Evolutionary conservation across 352 stramenopile species (phyloP), one percentile per base, ranked within the genome.

Genomic region (Pythium rhizo-oryzae): DNA sequence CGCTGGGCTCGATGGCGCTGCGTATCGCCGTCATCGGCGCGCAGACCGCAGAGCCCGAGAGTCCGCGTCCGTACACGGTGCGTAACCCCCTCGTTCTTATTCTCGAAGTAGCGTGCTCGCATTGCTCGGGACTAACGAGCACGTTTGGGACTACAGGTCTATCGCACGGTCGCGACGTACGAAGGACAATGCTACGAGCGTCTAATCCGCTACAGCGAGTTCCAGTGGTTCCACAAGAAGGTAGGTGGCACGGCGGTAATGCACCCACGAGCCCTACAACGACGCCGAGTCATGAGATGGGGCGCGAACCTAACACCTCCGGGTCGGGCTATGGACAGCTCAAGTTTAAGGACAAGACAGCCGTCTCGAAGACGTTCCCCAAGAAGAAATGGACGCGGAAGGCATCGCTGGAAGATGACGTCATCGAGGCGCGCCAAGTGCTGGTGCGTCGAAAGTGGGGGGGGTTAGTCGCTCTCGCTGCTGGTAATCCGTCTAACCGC

Each of bases 121-220:
- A 39, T 39, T 39, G 11, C 33, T 11, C 33, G 11, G 33, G 33
- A 11, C 33, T 39, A 39, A 39, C 33, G 33, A 11, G 11, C 11
- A 8, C 39, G 12, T 8, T 46, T 13, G 39, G 24, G 39, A 5
- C 8, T 46, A 24, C 56, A 84, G 79, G 75, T 91, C 16, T 94
- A 92, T 65, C 82, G 82, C 53, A 92, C 86, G 47, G 81, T 80
- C 8, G 78, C 89, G 43, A 92, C 85, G 70, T 90, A 81, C 37
- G 65, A 73, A 37, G 83, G 84, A 8, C 54, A 87, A 49, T 90
- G 80, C 74, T 91, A 82, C 64, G 79, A 94, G 59, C 84, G 86
- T 1, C 65, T 92, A 23, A 68, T 94, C 50, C 86, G 86, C 43
- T 94, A 78, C 65, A 73, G 86, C 15, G 69, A 90, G n/a, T 92